Evolutionary conservation across 768 basidiomycete species (phyloP).

Genomic region (Mycena indigotica): DNA sequence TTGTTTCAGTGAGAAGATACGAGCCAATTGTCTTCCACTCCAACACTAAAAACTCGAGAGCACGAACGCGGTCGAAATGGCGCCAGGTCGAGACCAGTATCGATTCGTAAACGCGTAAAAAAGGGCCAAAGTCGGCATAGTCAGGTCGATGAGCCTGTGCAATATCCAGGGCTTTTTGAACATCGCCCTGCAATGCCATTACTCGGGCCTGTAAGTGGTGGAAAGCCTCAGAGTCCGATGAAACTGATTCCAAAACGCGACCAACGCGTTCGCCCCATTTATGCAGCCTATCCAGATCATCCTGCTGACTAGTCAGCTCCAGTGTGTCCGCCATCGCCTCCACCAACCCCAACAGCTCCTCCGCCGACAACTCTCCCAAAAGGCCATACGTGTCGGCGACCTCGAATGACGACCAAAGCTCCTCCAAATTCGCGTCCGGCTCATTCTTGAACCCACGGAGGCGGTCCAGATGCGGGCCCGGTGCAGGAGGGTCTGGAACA

Average conservation of each 20-base stretch:
- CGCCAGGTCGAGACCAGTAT: constrained; percentile 39
- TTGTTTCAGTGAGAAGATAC: constrained; percentile 23
- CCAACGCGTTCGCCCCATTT: constrained; percentile 11
- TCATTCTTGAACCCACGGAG: neutral
- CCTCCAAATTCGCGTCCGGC: constrained; percentile 28
- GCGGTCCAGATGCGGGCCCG: neutral
- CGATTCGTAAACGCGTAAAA: constrained; percentile 37
- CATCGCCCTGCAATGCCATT: constrained; percentile 23
- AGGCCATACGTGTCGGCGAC: constrained; percentile 23
- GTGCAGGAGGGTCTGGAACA: neutral
- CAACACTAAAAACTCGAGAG: constrained; percentile 30
- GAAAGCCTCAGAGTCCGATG: neutral
- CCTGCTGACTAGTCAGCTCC: constrained; percentile 20
- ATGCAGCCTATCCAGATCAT: constrained; percentile 15
- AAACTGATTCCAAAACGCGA: constrained; percentile 3
- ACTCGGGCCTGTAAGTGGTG: constrained; percentile 11
- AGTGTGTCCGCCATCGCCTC: constrained; percentile 22
- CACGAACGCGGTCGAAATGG: constrained; percentile 33
- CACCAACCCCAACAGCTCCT: constrained; percentile 22
- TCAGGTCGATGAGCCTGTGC: constrained; percentile 29
- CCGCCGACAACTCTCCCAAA: constrained; percentile 25
- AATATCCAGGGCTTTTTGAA: constrained; percentile 35
- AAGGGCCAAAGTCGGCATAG: constrained; percentile 23
- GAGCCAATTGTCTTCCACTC: constrained; percentile 22
- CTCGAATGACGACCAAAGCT: constrained; percentile 31